phyloP scores from a whole-genome alignment of 2,329 filamentous ascomycete genomes.

The Cadophora sp. region DNA sequence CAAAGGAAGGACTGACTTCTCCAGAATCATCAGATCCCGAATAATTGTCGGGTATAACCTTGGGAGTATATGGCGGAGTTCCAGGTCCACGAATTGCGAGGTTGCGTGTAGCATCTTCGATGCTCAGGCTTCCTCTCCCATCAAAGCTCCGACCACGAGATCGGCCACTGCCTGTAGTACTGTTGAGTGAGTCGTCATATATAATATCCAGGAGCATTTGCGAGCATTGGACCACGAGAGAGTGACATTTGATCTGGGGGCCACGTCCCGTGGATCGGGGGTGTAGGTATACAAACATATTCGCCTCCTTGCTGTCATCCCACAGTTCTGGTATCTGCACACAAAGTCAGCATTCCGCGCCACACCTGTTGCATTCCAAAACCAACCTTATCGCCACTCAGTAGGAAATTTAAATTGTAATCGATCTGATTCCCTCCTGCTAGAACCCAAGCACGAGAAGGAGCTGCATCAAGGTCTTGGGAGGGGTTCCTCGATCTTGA shows the following conservation, averaged over 20 bases:
- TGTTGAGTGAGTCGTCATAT: slow-evolving; percentile 28
- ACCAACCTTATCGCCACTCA: slow-evolving; percentile 61
- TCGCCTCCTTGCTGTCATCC: slow-evolving; percentile 59
- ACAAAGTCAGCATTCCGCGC: slow-evolving; percentile 24
- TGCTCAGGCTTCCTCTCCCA: slow-evolving; percentile 50
- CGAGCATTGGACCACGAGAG: slow-evolving; percentile 60
- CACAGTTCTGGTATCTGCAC: slow-evolving; percentile 68
- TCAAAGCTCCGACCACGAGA: slow-evolving; percentile 51
- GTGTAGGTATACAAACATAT: slow-evolving; percentile 63
- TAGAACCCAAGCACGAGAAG: slow-evolving; percentile 57
- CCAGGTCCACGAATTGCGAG: slow-evolving; percentile 44
- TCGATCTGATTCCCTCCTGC: slow-evolving; percentile 58
- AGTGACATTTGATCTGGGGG: slow-evolving; percentile 66
- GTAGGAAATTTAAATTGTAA: slow-evolving; percentile 60
- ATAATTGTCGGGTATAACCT: slow-evolving; percentile 25
- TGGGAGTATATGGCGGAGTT: slow-evolving; percentile 47
- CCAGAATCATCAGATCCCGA: slow-evolving; percentile 34
- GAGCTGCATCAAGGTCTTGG: slow-evolving; percentile 4
- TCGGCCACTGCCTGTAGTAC: slow-evolving; percentile 28
- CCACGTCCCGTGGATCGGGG: slow-evolving; percentile 56
- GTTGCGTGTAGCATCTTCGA: slow-evolving; percentile 55
- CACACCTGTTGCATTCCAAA: background rate
- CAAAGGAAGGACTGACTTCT: slow-evolving; percentile 32
- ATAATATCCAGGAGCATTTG: slow-evolving; percentile 28
- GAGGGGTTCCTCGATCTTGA: slow-evolving; percentile 32